phyloP scores from a whole-genome alignment of 2,329 filamentous ascomycete genomes.

The Cladosporium velox region DNA sequence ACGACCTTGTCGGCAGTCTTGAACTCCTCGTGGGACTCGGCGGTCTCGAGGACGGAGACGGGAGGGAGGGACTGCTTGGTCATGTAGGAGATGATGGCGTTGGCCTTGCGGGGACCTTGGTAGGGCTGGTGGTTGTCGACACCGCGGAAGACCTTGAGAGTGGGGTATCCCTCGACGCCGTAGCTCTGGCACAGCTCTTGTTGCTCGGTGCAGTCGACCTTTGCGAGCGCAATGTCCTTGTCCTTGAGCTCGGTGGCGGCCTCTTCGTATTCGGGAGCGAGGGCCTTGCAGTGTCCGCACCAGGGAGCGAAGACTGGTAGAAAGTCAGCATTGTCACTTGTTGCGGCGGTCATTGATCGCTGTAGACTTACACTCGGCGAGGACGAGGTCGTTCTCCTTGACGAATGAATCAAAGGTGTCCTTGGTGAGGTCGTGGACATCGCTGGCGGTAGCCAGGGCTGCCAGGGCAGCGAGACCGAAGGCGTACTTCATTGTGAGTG shows the following conservation, averaged over 20 bases:
- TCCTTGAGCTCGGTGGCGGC: constrained; percentile 82
- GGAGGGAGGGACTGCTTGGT: constrained; percentile 95
- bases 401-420: constrained; percentile 88
- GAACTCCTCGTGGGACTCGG: constrained; percentile 85
- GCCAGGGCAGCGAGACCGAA: constrained; percentile 53
- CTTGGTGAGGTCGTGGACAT: constrained; percentile 81
- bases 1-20: constrained; percentile 98
- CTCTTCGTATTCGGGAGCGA: constrained; percentile 88
- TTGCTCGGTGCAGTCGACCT: constrained; percentile 95
- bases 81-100: constrained; percentile 82
- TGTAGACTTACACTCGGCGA: constrained; percentile 79
- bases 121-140: constrained; percentile 79
- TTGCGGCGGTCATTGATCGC: neutral
- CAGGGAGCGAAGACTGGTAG: constrained; percentile 83
- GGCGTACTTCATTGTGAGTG: constrained; percentile 32
- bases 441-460: constrained; percentile 67
- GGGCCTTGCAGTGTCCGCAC: constrained; percentile 98
- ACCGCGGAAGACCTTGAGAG: constrained; percentile 98
- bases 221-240: constrained; percentile 81
- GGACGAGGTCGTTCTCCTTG: constrained; percentile 80
- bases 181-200: constrained; percentile 84
- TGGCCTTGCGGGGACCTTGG: constrained; percentile 84
- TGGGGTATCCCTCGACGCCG: constrained; percentile 96
- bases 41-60: constrained; percentile 75
- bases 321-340: constrained; percentile 12